Percentiles rank a stretch among this genome's conserved stretches.
Evolutionary conservation across 331 rosid species (phyloP).

Genomic region (Erythrophleum ivorense): DNA sequence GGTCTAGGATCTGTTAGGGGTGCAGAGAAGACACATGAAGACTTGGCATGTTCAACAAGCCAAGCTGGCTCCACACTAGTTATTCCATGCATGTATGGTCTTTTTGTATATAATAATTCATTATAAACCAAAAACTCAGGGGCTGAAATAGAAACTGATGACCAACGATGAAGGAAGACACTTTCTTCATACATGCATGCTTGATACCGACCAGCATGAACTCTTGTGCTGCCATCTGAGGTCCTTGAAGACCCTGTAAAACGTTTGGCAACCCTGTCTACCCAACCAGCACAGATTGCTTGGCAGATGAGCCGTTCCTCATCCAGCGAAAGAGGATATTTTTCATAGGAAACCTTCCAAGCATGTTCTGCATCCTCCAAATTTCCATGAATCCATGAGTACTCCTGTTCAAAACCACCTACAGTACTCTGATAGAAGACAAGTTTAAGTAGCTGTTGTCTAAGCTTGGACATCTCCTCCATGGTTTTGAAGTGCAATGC

Average conservation of each 20-base stretch:
- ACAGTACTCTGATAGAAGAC: conserved; percentile 60
- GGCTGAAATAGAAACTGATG: conserved; percentile 66
- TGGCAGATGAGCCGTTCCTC: conserved; percentile 84
- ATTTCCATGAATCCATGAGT: conserved; percentile 73
- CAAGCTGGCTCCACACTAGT: conserved; percentile 79
- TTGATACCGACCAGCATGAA: conserved; percentile 64
- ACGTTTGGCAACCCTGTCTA: conserved; percentile 91
- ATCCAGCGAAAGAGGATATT: conserved; percentile 63
- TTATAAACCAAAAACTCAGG: conserved; percentile 88
- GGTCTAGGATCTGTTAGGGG: conserved; percentile 69
- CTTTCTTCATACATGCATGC: conserved; percentile 71
- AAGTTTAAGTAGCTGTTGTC: conserved; percentile 76
- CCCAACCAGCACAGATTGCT: conserved; percentile 99
- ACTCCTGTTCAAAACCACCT: conserved; percentile 58
- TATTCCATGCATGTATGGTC: conserved; percentile 90
- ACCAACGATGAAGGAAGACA: conserved; percentile 75
- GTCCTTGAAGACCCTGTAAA: conserved; percentile 54
- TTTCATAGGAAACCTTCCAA: conserved; percentile 63
- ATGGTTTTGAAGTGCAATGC: conserved; percentile 82
- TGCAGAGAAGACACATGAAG: conserved; percentile 70
- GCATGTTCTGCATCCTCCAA: conserved; percentile 63
- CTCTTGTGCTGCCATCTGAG: conserved; percentile 51
- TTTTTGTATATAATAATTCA: conserved; percentile 72
- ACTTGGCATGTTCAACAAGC: conserved; percentile 81
- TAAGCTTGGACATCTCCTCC: conserved; percentile 92